These are phyloP conservation scores for Crassisporium funariophilum DNA, from an alignment of 768 basidiomycete genomes.

Conservation along the genomic window DNA sequence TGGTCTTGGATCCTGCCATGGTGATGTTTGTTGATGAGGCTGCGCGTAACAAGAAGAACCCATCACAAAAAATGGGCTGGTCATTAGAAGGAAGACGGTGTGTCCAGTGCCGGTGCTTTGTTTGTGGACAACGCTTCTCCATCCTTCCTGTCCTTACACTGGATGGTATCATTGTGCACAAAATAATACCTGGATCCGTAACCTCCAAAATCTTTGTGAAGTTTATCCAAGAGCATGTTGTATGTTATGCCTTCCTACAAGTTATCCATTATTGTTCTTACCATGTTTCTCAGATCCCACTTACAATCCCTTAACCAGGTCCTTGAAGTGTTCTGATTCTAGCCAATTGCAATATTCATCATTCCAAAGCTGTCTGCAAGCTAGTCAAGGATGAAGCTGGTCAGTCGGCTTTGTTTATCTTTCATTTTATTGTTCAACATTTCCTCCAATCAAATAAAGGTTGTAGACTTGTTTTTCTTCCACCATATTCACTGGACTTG, in stretches of 20 bases:
- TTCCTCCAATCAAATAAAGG: background rate
- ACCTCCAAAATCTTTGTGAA: constrained; percentile 11
- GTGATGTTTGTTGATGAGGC: constrained; percentile 19
- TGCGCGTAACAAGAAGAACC: constrained; percentile 13
- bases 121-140: constrained; percentile 14
- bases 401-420: constrained; percentile 1
- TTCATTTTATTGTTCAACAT: background rate
- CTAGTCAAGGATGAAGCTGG: constrained; percentile 8
- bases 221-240: constrained; percentile 13
- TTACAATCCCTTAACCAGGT: constrained; percentile 16
- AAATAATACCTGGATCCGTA: constrained; percentile 16
- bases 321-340: constrained; percentile 8
- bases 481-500: constrained; percentile 36
- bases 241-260: constrained; percentile 4
- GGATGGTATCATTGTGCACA: constrained; percentile 17
- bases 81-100: constrained; percentile 6
- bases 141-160: constrained; percentile 16
- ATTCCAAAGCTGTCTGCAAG: background rate
- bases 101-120: constrained; percentile 10
- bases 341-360: constrained; percentile 1
- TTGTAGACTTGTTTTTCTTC: constrained; percentile 27
- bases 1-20: constrained; percentile 12
- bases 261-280: background rate
- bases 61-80: constrained; percentile 12
- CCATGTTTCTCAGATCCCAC: constrained; percentile 13